Evolutionary conservation across 148 eudicot species (phyloP), one percentile per base, ranked within the genome.

Genomic region (Camellia sinensis): DNA sequence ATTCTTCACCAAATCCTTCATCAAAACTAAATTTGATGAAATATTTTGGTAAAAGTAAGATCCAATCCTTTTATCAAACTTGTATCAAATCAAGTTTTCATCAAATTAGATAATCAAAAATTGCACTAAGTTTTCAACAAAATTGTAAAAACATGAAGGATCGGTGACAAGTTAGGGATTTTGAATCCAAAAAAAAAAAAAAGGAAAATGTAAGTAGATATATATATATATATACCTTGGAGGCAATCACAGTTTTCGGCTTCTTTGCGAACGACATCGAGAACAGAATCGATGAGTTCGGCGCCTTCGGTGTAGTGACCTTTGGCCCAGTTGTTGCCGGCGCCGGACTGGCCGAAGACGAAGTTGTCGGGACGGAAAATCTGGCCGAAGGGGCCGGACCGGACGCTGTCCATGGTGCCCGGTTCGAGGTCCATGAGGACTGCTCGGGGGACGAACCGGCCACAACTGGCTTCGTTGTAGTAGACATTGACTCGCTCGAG

Each of bases 231-330:
- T 44, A 67, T 22, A 87, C 89, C 89, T 84, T 87, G 89, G 12
- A 87, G 81, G 59, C 83, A 84, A 37, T 87, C 89, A 66, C 82
- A 83, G 67, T 86, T 86, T 54, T 87, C 89, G 53, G 89, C 89
- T 44, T 87, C 89, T 53, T 87, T 87, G 0, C 89, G 53, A 3
- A 88, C 87, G 67, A 88, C 90, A 71, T 88, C 90, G 22, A 88
- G 88, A 21, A 88, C 90, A 14, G 88, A 82, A 61, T 87, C 89
- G 62, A 85, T 85, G 67, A 87, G 71, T 71, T 87, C 89, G 69
- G 89, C 89, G n/a, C 87, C 89, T 57, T 87, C 89, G 5, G 89
- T 87, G 43, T 87, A 87, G 74, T 87, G 89, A 2, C 89, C 89
- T 62, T 87, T 87, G 19, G 89, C 89, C 89, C 89, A 87, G 29